Conservation (phyloP, 768 basidiomycete genomes). For the Phylloporus arenicola region DNA sequence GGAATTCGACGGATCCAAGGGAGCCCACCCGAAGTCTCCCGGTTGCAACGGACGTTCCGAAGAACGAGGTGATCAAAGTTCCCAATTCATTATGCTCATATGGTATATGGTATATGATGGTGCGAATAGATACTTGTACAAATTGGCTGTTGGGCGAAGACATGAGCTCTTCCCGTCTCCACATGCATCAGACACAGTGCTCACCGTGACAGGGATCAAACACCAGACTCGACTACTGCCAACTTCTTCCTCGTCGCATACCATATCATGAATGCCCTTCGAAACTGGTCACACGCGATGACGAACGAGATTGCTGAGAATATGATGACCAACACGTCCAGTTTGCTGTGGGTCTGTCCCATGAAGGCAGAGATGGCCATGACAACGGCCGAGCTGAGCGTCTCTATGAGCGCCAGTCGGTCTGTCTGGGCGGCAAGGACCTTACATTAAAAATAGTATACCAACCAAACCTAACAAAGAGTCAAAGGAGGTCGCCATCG, state of each 20-base stretch:
- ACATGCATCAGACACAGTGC: no score
- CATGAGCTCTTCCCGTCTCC: neutral
- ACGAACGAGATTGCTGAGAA: constrained; percentile 12
- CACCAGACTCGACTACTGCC: neutral
- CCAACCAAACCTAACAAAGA: constrained; percentile 14
- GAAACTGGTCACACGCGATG: constrained; percentile 20
- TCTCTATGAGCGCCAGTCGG: neutral
- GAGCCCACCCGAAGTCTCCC: neutral
- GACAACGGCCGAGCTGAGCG: constrained; percentile 13
- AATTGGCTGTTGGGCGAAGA: neutral
- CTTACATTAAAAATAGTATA: constrained; percentile 18
- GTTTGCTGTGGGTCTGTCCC: constrained; percentile 10
- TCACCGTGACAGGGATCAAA: constrained; percentile 8
- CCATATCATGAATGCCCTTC: constrained; percentile 18
- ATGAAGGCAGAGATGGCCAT: constrained; percentile 11
- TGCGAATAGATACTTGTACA: neutral
- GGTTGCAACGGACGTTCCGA: neutral
- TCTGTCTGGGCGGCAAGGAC: neutral
- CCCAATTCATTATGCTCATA: neutral
- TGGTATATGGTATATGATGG: neutral
- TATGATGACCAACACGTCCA: constrained; percentile 13
- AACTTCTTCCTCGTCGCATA: constrained; percentile 9
- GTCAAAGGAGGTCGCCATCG: neutral
- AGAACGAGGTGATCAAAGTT: neutral
- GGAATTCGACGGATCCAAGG: neutral